Evolutionary conservation across 768 basidiomycete species (phyloP).

Genomic region (Auricularia sp.): DNA sequence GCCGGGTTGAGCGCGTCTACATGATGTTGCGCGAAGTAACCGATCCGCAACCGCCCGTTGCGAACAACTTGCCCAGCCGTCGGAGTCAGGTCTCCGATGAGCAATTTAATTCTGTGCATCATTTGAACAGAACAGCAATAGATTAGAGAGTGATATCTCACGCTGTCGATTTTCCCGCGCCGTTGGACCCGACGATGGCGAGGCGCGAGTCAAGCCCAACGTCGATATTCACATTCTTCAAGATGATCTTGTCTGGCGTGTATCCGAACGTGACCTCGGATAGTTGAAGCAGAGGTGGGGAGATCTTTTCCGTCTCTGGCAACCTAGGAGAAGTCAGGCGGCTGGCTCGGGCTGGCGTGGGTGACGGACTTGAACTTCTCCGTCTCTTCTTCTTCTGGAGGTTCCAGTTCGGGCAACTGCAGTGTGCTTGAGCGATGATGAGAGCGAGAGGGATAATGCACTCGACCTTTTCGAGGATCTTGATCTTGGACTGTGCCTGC

Average conservation of each 20-base stretch:
- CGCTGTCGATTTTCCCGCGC: constrained; percentile 94
- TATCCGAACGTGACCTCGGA: constrained; percentile 90
- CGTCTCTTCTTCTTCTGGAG: constrained; percentile 85
- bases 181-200: constrained; percentile 91
- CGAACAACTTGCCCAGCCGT: constrained; percentile 71
- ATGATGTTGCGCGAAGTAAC: constrained; percentile 92
- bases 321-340: constrained; percentile 40
- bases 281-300: constrained; percentile 88
- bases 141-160: constrained; percentile 23
- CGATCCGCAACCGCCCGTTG: constrained; percentile 81
- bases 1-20: constrained; percentile 79
- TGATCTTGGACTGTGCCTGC: constrained; percentile 72
- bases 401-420: constrained; percentile 84
- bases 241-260: constrained; percentile 58
- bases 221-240: constrained; percentile 78
- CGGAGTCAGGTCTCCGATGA: constrained; percentile 76
- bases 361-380: constrained; percentile 74
- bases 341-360: neutral
- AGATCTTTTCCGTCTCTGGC: constrained; percentile 95
- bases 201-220: constrained; percentile 91
- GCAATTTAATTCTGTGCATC: constrained; percentile 67
- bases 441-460: neutral
- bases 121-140: neutral
- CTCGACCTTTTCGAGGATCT: constrained; percentile 60
- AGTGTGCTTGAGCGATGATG: neutral